phyloP scores from a whole-genome alignment of 2,329 filamentous ascomycete species.

The Aspergillus pseudotamarii region DNA sequence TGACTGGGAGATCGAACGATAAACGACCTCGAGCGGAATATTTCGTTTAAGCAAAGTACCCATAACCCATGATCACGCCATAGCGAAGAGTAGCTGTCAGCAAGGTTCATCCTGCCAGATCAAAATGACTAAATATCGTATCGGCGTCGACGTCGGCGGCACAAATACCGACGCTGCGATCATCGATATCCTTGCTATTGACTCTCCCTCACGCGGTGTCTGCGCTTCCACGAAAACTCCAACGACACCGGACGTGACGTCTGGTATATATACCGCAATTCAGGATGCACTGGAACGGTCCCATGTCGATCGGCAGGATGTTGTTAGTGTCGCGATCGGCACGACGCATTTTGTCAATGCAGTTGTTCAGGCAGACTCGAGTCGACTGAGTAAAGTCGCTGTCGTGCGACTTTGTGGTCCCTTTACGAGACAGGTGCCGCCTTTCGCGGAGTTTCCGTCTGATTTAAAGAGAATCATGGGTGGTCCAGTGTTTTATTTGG shows the following conservation, averaged over 20 bases:
- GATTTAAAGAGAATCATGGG: slow-evolving; percentile 50
- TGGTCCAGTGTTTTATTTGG: slow-evolving; percentile 51
- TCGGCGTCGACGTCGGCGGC: slow-evolving; percentile 47
- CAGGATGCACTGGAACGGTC: slow-evolving; percentile 39
- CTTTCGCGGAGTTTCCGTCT: slow-evolving; percentile 54
- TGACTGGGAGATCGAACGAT: neutral
- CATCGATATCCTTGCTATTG: slow-evolving; percentile 30
- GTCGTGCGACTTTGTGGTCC: slow-evolving; percentile 54
- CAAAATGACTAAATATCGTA: slow-evolving; percentile 39
- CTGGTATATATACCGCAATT: slow-evolving; percentile 45
- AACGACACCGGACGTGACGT: slow-evolving; percentile 45
- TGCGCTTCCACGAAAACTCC: slow-evolving; percentile 40
- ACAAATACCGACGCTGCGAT: slow-evolving; percentile 43
- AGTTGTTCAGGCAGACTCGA: slow-evolving; percentile 53
- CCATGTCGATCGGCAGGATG: slow-evolving; percentile 31
- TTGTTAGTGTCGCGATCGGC: slow-evolving; percentile 54
- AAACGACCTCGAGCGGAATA: neutral
- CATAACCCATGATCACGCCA: neutral
- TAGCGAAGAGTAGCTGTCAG: neutral
- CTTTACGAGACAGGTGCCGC: slow-evolving; percentile 53
- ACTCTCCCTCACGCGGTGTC: slow-evolving; percentile 31
- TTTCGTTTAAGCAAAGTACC: neutral
- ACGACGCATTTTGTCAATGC: slow-evolving; percentile 59
- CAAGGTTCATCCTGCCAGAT: neutral
- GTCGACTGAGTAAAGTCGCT: slow-evolving; percentile 55